These are phyloP conservation scores for Eremothecium cymbalariae DNA, from an alignment of 1,139 yeast species.

Conservation along the genomic window DNA sequence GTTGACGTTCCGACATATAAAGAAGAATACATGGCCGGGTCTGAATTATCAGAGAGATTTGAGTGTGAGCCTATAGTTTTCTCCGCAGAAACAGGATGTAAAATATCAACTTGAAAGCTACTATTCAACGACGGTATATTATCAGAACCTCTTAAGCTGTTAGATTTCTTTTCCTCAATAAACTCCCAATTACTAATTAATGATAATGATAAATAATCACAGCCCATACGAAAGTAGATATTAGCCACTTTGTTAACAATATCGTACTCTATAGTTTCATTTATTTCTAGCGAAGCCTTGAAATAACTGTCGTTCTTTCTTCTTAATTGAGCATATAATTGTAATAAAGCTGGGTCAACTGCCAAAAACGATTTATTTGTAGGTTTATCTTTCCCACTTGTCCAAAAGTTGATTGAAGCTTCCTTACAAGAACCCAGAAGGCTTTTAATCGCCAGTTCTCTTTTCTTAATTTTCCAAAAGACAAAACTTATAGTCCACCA, in stretches of 20 bases:
- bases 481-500: slow-evolving; percentile 82
- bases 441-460: slow-evolving; percentile 54
- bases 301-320: slow-evolving; percentile 41
- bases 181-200: slow-evolving; percentile 66
- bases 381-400: slow-evolving; percentile 20
- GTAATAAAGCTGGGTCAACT: slow-evolving; percentile 74
- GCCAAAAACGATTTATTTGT: slow-evolving; percentile 44
- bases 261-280: slow-evolving; percentile 46
- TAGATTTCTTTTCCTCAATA: slow-evolving; percentile 24
- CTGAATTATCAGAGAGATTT: slow-evolving; percentile 13
- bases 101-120: too few relatives aligned
- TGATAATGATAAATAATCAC: slow-evolving; percentile 66
- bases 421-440: slow-evolving; percentile 50
- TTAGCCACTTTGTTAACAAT: slow-evolving; percentile 55
- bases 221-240: slow-evolving; percentile 82
- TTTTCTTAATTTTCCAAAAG: slow-evolving; percentile 55
- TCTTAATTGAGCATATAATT: slow-evolving; percentile 57
- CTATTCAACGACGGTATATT: too few relatives aligned
- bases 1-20: too few relatives aligned
- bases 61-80: slow-evolving; percentile 6
- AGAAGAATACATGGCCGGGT: too few relatives aligned
- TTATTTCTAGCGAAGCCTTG: slow-evolving; percentile 42
- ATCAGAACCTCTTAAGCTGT: slow-evolving; percentile 5
- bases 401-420: slow-evolving; percentile 23
- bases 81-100: too few relatives aligned